These are phyloP conservation scores for Athelia sp. DNA, from an alignment of 1,284 basidiomycete genomes.

Conservation along the genomic window DNA sequence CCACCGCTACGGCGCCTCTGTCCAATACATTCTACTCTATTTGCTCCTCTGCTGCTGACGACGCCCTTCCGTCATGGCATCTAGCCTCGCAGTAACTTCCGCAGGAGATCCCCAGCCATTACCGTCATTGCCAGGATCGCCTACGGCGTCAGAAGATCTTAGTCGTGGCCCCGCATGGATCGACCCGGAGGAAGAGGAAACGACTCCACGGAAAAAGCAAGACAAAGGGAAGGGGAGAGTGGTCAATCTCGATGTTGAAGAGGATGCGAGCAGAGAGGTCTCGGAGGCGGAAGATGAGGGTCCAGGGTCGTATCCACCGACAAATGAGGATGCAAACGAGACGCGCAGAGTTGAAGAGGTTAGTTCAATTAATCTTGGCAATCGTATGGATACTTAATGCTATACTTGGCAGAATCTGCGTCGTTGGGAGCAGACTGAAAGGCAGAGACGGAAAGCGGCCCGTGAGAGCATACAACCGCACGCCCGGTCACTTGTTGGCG, in stretches of 20 bases:
- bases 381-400: not conserved
- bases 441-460: conserved; percentile 60
- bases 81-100: not conserved
- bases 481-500: conserved; percentile 43
- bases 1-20: no score
- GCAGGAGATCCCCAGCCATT: conserved; percentile 19
- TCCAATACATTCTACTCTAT: no score
- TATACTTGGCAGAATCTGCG: conserved; percentile 49
- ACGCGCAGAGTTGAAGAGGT: conserved; percentile 69
- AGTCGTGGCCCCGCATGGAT: conserved; percentile 30
- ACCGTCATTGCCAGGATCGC: conserved; percentile 31
- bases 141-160: conserved; percentile 40
- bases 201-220: conserved; percentile 13
- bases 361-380: conserved; percentile 14
- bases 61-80: no score
- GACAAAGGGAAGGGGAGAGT: conserved; percentile 21
- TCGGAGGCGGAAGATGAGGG: conserved; percentile 14
- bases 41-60: no score
- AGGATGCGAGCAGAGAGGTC: conserved; percentile 25
- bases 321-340: conserved; percentile 57
- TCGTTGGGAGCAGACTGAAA: conserved; percentile 70
- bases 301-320: conserved; percentile 55
- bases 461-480: conserved; percentile 38
- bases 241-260: conserved; percentile 11
- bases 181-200: conserved; percentile 14